phyloP scores from a whole-genome alignment of 257 asterid species.

The Echites panduratus region DNA sequence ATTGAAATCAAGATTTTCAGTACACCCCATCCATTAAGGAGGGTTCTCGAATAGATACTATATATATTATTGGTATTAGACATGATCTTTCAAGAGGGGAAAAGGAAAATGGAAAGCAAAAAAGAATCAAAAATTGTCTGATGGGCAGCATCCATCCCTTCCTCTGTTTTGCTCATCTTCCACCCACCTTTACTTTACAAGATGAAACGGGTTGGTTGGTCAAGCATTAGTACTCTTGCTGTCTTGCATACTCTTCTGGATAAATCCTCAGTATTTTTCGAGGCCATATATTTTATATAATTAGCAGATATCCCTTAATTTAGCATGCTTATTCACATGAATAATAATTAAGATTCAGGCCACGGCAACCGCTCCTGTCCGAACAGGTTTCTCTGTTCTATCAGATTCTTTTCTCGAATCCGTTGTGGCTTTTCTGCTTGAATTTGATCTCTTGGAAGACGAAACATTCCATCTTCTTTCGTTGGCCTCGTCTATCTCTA shows the following conservation, averaged over 20 bases:
- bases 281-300: not conserved
- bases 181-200: not conserved
- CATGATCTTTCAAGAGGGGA: not conserved
- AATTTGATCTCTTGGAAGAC: conserved; percentile 52
- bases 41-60: conserved; percentile 14
- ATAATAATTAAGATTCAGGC: conserved; percentile 23
- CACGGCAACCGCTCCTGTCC: conserved; percentile 67
- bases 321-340: not conserved
- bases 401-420: conserved; percentile 51
- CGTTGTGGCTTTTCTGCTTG: conserved; percentile 24
- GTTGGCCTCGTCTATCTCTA: conserved; percentile 75
- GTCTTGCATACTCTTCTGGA: no score
- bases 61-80: conserved; percentile 6
- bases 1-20: not conserved
- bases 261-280: not conserved
- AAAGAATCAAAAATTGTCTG: conserved; percentile 39
- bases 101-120: no score
- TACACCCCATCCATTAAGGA: conserved; percentile 17
- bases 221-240: not conserved
- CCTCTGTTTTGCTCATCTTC: not conserved
- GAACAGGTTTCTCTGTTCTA: conserved; percentile 39
- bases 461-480: conserved; percentile 55
- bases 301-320: not conserved
- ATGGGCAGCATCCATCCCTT: conserved; percentile 12
- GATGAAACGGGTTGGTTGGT: not conserved